Conservation (phyloP, 2,329 filamentous ascomycete species). For the Gaeumannomyces sp. region DNA sequence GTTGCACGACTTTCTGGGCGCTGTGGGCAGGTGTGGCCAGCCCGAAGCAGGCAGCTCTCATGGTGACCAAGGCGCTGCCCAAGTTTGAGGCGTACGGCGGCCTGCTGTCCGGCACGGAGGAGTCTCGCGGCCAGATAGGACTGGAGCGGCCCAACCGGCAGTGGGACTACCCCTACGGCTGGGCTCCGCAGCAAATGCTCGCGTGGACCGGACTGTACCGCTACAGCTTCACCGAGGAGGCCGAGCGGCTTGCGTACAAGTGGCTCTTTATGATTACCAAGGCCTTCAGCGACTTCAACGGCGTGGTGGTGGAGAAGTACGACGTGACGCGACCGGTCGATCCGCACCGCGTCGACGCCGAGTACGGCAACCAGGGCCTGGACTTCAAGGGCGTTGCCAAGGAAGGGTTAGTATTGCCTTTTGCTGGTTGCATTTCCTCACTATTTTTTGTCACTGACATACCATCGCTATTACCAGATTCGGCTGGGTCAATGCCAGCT, state of each 20-base stretch:
- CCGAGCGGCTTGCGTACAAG: constrained; percentile 84
- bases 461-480: constrained; percentile 52
- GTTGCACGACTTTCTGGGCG: constrained; percentile 91
- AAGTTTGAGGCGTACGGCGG: constrained; percentile 85
- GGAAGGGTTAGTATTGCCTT: constrained; percentile 68
- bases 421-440: background rate
- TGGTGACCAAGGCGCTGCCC: constrained; percentile 77
- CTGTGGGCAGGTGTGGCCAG: constrained; percentile 91
- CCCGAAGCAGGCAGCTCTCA: constrained; percentile 74
- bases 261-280: constrained; percentile 99
- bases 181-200: constrained; percentile 97
- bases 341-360: constrained; percentile 88
- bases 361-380: constrained; percentile 94
- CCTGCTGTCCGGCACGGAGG: constrained; percentile 80
- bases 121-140: constrained; percentile 74
- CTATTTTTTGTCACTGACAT: background rate
- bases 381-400: constrained; percentile 95
- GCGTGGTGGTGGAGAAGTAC: constrained; percentile 97
- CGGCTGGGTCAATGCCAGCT: constrained; percentile 98
- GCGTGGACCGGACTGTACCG: constrained; percentile 90
- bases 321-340: constrained; percentile 87
- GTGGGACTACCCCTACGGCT: constrained; percentile 98
- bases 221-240: constrained; percentile 87
- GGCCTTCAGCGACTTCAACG: constrained; percentile 97
- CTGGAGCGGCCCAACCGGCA: constrained; percentile 87